A percentile compares a stretch with the other conserved stretches of the same genome.
Conservation (phyloP, 768 basidiomycete species). For the Kwoniella sp. region DNA sequence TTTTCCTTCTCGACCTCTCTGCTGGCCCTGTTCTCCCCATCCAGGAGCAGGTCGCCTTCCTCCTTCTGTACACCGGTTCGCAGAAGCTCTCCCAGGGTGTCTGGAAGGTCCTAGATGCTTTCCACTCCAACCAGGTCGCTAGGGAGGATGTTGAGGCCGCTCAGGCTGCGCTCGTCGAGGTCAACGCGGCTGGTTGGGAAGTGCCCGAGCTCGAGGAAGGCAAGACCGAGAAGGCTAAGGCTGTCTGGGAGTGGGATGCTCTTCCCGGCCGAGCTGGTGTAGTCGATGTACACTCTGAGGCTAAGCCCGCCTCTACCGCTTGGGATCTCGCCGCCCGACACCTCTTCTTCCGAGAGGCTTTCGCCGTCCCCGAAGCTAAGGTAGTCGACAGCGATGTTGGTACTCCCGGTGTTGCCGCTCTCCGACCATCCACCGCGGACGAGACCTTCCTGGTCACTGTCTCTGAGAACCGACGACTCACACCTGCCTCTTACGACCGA, state of each 20-base stretch:
- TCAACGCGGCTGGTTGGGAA: slow-evolving; percentile 59
- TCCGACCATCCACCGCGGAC: slow-evolving; percentile 84
- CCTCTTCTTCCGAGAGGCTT: slow-evolving; percentile 81
- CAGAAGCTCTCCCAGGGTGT: slow-evolving; percentile 60
- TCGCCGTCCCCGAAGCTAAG: slow-evolving; percentile 61
- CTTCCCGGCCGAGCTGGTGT: slow-evolving; percentile 70
- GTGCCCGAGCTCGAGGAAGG: slow-evolving; percentile 53
- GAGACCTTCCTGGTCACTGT: slow-evolving; percentile 92
- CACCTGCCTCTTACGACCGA: slow-evolving; percentile 92
- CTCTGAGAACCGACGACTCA: slow-evolving; percentile 89
- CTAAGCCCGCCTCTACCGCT: slow-evolving; percentile 83
- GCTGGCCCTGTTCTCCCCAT: slow-evolving; percentile 59
- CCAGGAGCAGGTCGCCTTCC: slow-evolving; percentile 74
- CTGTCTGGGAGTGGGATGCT: slow-evolving; percentile 54
- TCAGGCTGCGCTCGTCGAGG: slow-evolving; percentile 69
- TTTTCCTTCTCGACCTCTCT: slow-evolving; percentile 56
- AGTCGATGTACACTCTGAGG: slow-evolving; percentile 58
- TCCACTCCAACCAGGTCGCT: slow-evolving; percentile 55
- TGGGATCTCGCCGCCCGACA: slow-evolving; percentile 60
- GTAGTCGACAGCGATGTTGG: slow-evolving; percentile 36
- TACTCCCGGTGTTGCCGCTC: slow-evolving; percentile 63
- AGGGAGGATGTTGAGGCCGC: slow-evolving; percentile 63
- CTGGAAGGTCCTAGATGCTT: slow-evolving; percentile 54
- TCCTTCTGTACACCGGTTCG: slow-evolving; percentile 67
- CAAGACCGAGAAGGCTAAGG: slow-evolving; percentile 49